phyloP scores from a whole-genome alignment of 2,329 filamentous ascomycete species.

The Saccharata proteae region DNA sequence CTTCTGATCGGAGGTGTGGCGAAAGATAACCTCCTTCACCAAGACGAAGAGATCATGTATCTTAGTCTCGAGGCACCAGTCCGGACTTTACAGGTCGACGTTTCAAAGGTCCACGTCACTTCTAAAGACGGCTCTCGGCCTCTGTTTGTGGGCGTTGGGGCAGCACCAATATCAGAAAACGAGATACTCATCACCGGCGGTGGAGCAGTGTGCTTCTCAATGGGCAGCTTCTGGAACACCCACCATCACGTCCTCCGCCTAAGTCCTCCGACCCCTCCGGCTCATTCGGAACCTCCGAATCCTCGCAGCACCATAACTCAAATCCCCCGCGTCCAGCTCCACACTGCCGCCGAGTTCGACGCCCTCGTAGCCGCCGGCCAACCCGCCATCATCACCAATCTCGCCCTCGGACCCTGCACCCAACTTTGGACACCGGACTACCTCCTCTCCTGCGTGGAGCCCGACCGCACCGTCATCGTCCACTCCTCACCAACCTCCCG shows the following conservation, averaged over 20 bases:
- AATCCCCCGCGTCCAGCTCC: slow-evolving; percentile 43
- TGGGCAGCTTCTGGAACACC: slow-evolving; percentile 53
- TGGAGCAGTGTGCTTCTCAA: slow-evolving; percentile 80
- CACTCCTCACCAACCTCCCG: slow-evolving; percentile 54
- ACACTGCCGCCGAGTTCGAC: slow-evolving; percentile 45
- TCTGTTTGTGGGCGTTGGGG: slow-evolving; percentile 58
- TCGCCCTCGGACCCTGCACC: slow-evolving; percentile 56
- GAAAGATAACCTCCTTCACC: slow-evolving; percentile 30
- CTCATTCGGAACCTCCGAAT: too few relatives aligned
- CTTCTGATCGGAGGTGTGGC: slow-evolving; percentile 42
- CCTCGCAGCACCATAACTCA: slow-evolving; percentile 9
- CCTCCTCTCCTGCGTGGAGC: slow-evolving; percentile 40
- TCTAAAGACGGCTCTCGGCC: slow-evolving; percentile 38
- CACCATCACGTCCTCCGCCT: neutral
- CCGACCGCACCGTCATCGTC: slow-evolving; percentile 49
- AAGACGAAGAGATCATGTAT: slow-evolving; percentile 42
- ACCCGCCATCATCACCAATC: slow-evolving; percentile 53
- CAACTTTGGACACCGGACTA: slow-evolving; percentile 57
- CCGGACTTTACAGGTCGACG: neutral
- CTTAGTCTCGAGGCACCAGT: slow-evolving; percentile 1
- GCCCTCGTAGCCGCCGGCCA: slow-evolving; percentile 44
- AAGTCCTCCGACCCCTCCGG: too few relatives aligned
- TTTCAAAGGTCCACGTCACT: slow-evolving; percentile 5
- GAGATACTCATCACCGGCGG: slow-evolving; percentile 59
- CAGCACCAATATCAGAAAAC: slow-evolving; percentile 34